phyloP scores from a whole-genome alignment of 805 yeast genomes.

The Aciculoconidium aculeatum region DNA sequence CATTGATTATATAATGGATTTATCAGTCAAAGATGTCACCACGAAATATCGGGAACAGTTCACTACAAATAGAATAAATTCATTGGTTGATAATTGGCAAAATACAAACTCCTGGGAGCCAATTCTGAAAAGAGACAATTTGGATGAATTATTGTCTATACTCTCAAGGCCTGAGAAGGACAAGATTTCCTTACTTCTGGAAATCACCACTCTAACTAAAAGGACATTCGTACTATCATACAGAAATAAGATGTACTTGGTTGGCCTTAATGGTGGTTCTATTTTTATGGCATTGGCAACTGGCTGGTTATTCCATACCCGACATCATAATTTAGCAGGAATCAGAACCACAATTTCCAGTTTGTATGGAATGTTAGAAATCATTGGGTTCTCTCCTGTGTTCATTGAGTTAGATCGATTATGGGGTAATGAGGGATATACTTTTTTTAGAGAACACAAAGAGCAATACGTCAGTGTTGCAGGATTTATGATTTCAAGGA shows the following conservation, averaged over 20 bases:
- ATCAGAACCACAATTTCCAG: conserved; percentile 18
- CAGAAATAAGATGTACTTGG: conserved; percentile 15
- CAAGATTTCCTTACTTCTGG: conserved; percentile 14
- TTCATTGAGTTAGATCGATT: conserved; percentile 19
- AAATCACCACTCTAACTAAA: conserved; percentile 14
- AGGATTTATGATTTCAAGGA: conserved; percentile 18
- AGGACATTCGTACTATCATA: conserved; percentile 15
- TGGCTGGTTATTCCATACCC: conserved; percentile 22
- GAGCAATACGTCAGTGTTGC: conserved; percentile 19
- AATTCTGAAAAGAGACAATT: neutral
- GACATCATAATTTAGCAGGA: conserved; percentile 15
- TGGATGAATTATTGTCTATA: conserved; percentile 3
- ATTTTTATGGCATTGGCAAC: conserved; percentile 12
- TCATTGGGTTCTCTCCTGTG: conserved; percentile 21
- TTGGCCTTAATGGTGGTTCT: conserved; percentile 18
- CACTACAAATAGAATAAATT: conserved; percentile 19
- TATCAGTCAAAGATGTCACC: conserved; percentile 31
- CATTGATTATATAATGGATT: conserved; percentile 30
- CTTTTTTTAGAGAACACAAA: conserved; percentile 19
- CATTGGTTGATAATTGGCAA: conserved; percentile 24
- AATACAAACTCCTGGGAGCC: neutral
- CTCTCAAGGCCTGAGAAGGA: conserved; percentile 12
- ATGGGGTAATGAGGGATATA: conserved; percentile 19
- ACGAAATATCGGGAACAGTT: conserved; percentile 18
- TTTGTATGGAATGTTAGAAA: conserved; percentile 18